Conservation (phyloP, 2,329 filamentous ascomycete genomes). For the Cercospora sojina region DNA sequence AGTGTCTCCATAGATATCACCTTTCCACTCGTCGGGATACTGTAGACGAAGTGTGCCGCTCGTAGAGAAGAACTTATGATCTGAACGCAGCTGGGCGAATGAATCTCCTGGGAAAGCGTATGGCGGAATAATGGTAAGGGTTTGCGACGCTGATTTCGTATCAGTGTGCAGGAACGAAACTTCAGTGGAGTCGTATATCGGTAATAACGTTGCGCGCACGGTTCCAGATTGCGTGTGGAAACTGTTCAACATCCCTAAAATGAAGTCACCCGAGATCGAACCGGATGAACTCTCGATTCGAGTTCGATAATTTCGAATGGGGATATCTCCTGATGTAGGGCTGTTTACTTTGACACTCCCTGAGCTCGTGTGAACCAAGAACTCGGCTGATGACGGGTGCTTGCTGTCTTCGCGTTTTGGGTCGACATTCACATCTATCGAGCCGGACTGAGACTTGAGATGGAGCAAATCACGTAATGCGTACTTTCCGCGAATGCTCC, state of each 20-base stretch:
- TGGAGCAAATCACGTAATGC: conserved; percentile 43
- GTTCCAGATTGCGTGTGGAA: conserved; percentile 41
- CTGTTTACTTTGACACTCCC: conserved; percentile 43
- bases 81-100: conserved; percentile 33
- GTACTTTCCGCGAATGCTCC: conserved; percentile 45
- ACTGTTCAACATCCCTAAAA: conserved; percentile 43
- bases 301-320: conserved; percentile 45
- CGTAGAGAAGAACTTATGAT: conserved; percentile 39
- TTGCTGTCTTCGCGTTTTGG: conserved; percentile 39
- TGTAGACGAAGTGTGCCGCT: conserved; percentile 39
- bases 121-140: conserved; percentile 37
- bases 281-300: conserved; percentile 42
- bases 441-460: conserved; percentile 44
- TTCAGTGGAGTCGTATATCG: conserved; percentile 34
- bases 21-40: conserved; percentile 47
- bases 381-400: conserved; percentile 38
- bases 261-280: conserved; percentile 41
- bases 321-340: conserved; percentile 27
- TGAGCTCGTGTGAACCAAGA: conserved; percentile 38
- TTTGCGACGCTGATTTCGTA: conserved; percentile 39
- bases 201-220: conserved; percentile 41
- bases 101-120: conserved; percentile 32
- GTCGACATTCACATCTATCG: conserved; percentile 42
- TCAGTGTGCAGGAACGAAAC: conserved; percentile 35
- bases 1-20: conserved; percentile 40